phyloP scores from a whole-genome alignment of 1,139 yeast genomes.

The Scheffersomyces illinoinensis region DNA sequence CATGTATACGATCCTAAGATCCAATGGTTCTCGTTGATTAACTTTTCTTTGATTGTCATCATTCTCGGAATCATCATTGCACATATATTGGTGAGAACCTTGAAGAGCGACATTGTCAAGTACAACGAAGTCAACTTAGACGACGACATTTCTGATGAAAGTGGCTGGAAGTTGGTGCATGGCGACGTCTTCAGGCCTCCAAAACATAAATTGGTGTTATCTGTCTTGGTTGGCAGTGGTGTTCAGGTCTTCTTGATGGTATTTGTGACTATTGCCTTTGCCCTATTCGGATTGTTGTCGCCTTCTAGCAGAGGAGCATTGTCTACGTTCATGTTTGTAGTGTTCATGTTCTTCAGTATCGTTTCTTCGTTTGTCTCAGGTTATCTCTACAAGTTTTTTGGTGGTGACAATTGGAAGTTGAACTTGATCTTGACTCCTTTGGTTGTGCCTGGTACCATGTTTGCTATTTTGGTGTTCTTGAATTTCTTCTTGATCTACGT shows the following conservation, averaged over 20 bases:
- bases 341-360: slow-evolving; percentile 77
- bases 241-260: slow-evolving; percentile 80
- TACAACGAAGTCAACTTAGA: slow-evolving; percentile 89
- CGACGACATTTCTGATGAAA: slow-evolving; percentile 86
- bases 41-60: slow-evolving; percentile 78
- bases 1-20: slow-evolving; percentile 90
- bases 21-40: slow-evolving; percentile 92
- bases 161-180: slow-evolving; percentile 96
- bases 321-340: slow-evolving; percentile 83
- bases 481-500: slow-evolving; percentile 81
- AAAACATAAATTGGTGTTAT: slow-evolving; percentile 62
- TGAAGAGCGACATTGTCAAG: slow-evolving; percentile 81
- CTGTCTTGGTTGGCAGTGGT: slow-evolving; percentile 88
- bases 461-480: slow-evolving; percentile 62
- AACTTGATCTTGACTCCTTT: slow-evolving; percentile 82
- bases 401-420: slow-evolving; percentile 89
- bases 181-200: slow-evolving; percentile 96
- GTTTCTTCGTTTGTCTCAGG: slow-evolving; percentile 88
- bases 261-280: slow-evolving; percentile 72
- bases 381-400: slow-evolving; percentile 80
- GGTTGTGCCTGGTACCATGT: slow-evolving; percentile 78
- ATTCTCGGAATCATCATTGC: slow-evolving; percentile 78
- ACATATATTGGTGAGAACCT: slow-evolving; percentile 75
- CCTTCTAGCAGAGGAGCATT: slow-evolving; percentile 95
- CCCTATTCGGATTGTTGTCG: slow-evolving; percentile 84